A percentile compares a stretch with the other conserved stretches of the same genome.
Conservation (phyloP, 148 eudicot species). For the Amaranthus cruentus region DNA sequence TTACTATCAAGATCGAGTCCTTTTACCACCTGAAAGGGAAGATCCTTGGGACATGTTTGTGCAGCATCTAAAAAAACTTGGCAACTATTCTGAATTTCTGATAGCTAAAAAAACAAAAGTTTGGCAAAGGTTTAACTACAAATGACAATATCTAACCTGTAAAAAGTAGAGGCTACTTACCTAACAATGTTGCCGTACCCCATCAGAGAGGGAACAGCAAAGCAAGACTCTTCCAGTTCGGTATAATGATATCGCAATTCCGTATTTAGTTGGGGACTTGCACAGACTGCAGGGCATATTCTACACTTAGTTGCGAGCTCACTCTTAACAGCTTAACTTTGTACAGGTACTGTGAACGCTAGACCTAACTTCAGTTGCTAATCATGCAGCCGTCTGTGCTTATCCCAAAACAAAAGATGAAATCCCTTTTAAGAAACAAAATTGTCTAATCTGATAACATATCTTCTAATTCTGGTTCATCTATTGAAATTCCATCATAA, state of each 20-base stretch:
- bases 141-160: neutral
- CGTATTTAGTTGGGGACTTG: neutral
- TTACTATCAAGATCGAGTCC: too few species aligned
- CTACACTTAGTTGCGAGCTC: constrained; percentile 4
- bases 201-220: neutral
- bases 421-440: neutral
- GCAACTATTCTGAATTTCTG: neutral
- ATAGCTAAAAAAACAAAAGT: neutral
- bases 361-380: constrained; percentile 8
- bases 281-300: neutral
- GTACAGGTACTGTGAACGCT: constrained; percentile 26
- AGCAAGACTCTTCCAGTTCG: neutral
- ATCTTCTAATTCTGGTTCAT: constrained; percentile 87
- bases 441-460: constrained; percentile 64
- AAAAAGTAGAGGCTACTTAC: constrained; percentile 3
- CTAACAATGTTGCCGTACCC: neutral
- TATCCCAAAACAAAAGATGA: neutral
- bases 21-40: neutral
- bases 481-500: constrained; percentile 45
- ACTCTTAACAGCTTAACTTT: constrained; percentile 18
- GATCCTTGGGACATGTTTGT: neutral
- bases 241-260: neutral
- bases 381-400: neutral
- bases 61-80: neutral
- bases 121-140: neutral